Evolutionary conservation across 805 yeast genomes (phyloP), one percentile per base, ranked within the genome.

Genomic region (Ogataea corticis): DNA sequence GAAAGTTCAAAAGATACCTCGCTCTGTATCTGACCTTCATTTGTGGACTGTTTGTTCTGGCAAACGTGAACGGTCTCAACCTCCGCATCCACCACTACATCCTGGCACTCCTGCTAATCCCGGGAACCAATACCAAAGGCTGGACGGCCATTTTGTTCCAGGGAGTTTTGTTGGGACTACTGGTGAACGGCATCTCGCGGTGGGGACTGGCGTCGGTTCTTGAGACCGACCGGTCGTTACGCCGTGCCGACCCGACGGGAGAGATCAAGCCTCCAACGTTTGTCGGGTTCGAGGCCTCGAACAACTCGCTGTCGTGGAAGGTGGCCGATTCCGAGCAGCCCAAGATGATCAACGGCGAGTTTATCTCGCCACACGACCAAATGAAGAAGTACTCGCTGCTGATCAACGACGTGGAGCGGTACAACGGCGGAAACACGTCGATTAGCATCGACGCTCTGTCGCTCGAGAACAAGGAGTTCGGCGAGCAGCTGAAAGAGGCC

Each of bases 121-220:
- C 96, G 0, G 97, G 96, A 0, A 87, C 96, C 33, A 75, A 82
- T 2, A 86, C 92, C 0, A 71, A 80, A 52, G 91, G 94, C 0
- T 60, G 77, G 33, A 72, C 87, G 0, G 90, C 91, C 0, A 71
- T 85, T 53, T 56, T 85, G 7, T 85, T 87, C 59, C 97, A 91
- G 61, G 98, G 97, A 2, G 76, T 92, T 1, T 68, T 92, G 18
- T 62, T 88, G 0, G 99, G 97, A 0, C 69, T 92, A 36, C 74
- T 86, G 40, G 71, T 90, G 5, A 85, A 91, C 17, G 99, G 99
- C 0, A 81, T 88, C 1, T 80, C 95, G 0, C 71, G 95, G 45
- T 92, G 99, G 99, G 97, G 94, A 45, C 82, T 86, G 57, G 97
- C 95, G 2, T 82, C 96, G 12, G 80, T 92, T 45, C 81, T 87